Evolutionary conservation across 2,329 filamentous ascomycete species (phyloP).

Genomic region (Penicillium nordicum): DNA sequence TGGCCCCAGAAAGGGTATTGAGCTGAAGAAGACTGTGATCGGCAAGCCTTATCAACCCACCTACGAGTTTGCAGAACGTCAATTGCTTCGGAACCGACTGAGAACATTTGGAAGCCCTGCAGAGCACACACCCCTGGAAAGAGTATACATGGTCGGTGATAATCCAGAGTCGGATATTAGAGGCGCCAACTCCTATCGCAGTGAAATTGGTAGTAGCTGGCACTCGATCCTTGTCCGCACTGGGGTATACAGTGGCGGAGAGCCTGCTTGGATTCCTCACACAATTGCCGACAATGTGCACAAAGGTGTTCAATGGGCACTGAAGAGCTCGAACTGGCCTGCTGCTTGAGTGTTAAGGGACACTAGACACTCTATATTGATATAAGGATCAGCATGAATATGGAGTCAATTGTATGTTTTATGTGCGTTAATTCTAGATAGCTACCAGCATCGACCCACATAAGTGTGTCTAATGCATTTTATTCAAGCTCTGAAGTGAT

Average conservation of each 20-base stretch:
- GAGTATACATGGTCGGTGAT: slow-evolving; percentile 92
- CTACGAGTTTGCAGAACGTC: slow-evolving; percentile 78
- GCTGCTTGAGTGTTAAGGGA: not conserved
- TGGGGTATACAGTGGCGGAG: slow-evolving; percentile 64
- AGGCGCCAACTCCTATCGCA: slow-evolving; percentile 74
- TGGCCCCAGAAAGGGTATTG: slow-evolving; percentile 50
- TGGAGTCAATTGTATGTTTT: not conserved
- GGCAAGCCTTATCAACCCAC: slow-evolving; percentile 79
- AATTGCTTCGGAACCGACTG: slow-evolving; percentile 61
- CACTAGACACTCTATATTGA: not conserved
- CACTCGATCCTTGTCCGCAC: slow-evolving; percentile 72
- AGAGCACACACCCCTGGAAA: slow-evolving; percentile 52
- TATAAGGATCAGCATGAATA: not conserved
- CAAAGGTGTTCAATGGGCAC: slow-evolving; percentile 72
- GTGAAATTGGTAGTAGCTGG: slow-evolving; percentile 69
- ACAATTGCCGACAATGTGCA: slow-evolving; percentile 70
- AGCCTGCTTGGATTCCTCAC: slow-evolving; percentile 60
- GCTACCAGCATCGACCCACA: not conserved
- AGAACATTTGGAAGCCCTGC: slow-evolving; percentile 41
- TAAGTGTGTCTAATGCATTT: not conserved
- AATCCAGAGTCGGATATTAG: slow-evolving; percentile 87
- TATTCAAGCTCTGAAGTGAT: not conserved
- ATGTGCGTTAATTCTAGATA: not conserved
- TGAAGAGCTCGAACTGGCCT: slow-evolving; percentile 52
- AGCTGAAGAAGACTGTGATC: slow-evolving; percentile 64